Base-by-base conservation (phyloP, 495 filamentous ascomycete genomes). In the Hypoxylon rickii region DNA sequence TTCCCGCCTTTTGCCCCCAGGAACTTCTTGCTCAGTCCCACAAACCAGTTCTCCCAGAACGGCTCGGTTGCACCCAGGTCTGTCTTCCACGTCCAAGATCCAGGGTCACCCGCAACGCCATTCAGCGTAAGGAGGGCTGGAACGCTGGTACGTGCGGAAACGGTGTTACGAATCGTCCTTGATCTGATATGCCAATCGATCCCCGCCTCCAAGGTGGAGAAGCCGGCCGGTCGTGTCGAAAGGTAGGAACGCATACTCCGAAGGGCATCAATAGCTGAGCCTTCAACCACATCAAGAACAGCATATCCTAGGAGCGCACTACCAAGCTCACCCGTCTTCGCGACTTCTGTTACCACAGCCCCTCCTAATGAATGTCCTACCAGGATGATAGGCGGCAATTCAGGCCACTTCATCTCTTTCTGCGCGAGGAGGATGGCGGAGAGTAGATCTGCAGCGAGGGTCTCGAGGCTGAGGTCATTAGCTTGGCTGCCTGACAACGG, bases 361-460 rank as follows among this genome's bases (percentile, higher is more conserved):
- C 95, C 94, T 22, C 94, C 94, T 0, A 99, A 79, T 38, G 89
- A 94, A 73, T 99, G 94, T n/a, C 94, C 94, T 3, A 99, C 85
- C 0, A 97, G 79, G 15, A 97, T 71, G 10, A 94, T 70, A 36
- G 87, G 83, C 2, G 94, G 94, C 1, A 92, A 64, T 20, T 73
- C 74, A 2, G 80, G 64, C 92, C 92, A 96, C 47, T 71, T 73
- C 80, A 93, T 85, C 51, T 79, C 72, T 7, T 67, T 45, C 48
- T 84, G 76, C 0, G 88, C 86, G 46, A 88, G 75, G 13, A 76
- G 68, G 49, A 97, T 75, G 21, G 91, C 85, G 46, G 80, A 74
- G 17, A 88, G 67, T 1, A 96, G 77, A 65, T 99, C 94, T 1
- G 76, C 66, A 45, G 86, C 83, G 2, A 99, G 76, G 0, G 84